Conservation (phyloP, 108 stramenopile genomes). For the Aurantiochytrium sp. region DNA sequence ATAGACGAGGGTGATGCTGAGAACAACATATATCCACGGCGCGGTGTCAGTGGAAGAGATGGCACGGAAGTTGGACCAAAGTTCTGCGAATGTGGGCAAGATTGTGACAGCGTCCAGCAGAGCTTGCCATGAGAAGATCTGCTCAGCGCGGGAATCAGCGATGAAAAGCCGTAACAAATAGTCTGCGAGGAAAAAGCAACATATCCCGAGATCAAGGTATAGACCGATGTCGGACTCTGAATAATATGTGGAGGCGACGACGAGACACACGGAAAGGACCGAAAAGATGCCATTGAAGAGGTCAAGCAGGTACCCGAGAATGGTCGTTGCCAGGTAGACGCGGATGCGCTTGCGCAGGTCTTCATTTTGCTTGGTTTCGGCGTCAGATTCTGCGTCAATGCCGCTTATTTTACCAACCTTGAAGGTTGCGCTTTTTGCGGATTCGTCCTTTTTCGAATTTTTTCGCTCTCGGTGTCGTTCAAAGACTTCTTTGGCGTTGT, state of each 20-base stretch:
- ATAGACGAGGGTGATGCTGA: neutral
- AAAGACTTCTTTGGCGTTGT: no score
- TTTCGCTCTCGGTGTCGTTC: no score
- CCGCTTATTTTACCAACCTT: neutral
- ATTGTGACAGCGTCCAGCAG: neutral
- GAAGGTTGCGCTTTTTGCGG: no score
- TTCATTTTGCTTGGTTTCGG: neutral
- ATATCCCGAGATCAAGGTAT: neutral
- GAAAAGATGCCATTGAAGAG: neutral
- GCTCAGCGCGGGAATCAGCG: neutral
- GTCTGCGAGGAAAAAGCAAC: constrained; percentile 4
- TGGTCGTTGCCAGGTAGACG: neutral
- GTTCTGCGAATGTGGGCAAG: neutral
- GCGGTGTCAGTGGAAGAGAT: neutral
- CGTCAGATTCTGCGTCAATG: neutral
- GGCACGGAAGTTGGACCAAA: neutral
- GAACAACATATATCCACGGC: neutral
- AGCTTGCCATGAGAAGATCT: neutral
- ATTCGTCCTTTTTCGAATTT: no score
- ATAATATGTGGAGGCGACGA: neutral
- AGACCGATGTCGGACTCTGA: neutral
- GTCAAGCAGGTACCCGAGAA: neutral
- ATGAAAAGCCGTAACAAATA: neutral
- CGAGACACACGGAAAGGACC: neutral
- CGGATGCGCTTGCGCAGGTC: neutral